A percentile compares a stretch with the other conserved stretches of the same genome.
phyloP scores from a whole-genome alignment of 768 basidiomycete species.

The Cystofilobasidium ferigula region DNA sequence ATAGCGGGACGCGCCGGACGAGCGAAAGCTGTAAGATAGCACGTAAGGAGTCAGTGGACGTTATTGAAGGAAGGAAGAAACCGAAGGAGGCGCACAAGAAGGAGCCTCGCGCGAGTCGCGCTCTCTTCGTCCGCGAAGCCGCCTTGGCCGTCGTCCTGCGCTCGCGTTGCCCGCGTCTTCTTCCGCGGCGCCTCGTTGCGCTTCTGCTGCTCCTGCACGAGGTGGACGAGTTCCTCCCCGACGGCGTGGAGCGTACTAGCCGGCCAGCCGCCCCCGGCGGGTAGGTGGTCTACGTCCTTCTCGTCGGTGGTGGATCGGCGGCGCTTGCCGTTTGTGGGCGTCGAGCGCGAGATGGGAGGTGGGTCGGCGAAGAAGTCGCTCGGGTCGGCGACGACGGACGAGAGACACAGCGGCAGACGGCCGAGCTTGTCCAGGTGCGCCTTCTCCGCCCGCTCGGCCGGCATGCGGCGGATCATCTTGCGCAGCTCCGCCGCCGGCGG shows the following conservation, averaged over 20 bases:
- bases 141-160: background rate
- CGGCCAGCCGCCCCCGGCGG: background rate
- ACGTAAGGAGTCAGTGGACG: background rate
- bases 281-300: background rate
- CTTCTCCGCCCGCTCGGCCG: background rate
- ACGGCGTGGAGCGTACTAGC: background rate
- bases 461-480: background rate
- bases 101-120: constrained; percentile 9
- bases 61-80: background rate
- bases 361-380: background rate
- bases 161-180: background rate
- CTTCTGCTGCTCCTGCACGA: background rate
- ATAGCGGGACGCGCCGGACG: background rate
- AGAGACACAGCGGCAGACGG: background rate
- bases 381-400: background rate
- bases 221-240: background rate
- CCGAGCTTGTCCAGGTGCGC: background rate
- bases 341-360: background rate
- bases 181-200: background rate
- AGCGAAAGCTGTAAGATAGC: constrained; percentile 1
- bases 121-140: constrained; percentile 6
- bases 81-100: background rate
- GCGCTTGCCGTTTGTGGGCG: background rate
- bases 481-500: background rate
- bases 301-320: background rate